Conservation (phyloP, 2,329 filamentous ascomycete species). For the Trichoderma harzianum region DNA sequence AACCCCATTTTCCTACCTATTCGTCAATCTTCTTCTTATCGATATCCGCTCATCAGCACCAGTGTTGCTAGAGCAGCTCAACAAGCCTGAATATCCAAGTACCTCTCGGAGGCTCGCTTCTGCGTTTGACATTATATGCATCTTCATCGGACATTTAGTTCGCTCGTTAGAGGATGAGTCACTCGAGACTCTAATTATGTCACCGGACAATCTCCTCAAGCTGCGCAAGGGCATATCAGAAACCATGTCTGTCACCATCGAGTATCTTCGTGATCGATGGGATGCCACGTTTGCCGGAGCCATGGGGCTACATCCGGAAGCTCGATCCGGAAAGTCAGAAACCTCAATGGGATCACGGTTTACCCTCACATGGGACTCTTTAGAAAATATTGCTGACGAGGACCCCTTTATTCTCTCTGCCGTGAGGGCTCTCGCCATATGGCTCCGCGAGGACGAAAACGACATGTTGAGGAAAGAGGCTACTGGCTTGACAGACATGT, state of each 20-base stretch:
- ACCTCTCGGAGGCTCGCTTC: constrained; percentile 55
- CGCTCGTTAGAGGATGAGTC: constrained; percentile 50
- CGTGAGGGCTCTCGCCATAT: constrained; percentile 57
- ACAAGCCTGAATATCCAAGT: constrained; percentile 49
- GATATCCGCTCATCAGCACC: constrained; percentile 64
- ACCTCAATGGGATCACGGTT: constrained; percentile 44
- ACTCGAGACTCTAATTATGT: constrained; percentile 42
- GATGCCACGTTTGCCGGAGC: constrained; percentile 62
- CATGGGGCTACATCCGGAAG: constrained; percentile 57
- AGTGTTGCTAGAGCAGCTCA: constrained; percentile 55
- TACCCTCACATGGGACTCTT: constrained; percentile 58
- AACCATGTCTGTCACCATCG: constrained; percentile 59
- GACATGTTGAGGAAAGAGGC: constrained; percentile 54
- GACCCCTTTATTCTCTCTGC: constrained; percentile 60
- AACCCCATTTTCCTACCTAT: constrained; percentile 59
- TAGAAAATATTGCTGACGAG: constrained; percentile 43
- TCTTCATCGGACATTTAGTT: constrained; percentile 58
- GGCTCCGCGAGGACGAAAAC: constrained; percentile 68
- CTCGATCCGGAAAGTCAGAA: constrained; percentile 43
- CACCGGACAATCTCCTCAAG: constrained; percentile 59
- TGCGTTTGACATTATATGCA: constrained; percentile 59
- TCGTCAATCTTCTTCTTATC: constrained; percentile 63
- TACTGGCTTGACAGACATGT: constrained; percentile 59
- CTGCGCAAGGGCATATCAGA: constrained; percentile 59
- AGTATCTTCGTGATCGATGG: constrained; percentile 68